A percentile compares a stretch with the other conserved stretches of the same genome.
These are phyloP conservation scores for Eryngium alpinum DNA, from an alignment of 140 eudicot species.

Conservation along the genomic window DNA sequence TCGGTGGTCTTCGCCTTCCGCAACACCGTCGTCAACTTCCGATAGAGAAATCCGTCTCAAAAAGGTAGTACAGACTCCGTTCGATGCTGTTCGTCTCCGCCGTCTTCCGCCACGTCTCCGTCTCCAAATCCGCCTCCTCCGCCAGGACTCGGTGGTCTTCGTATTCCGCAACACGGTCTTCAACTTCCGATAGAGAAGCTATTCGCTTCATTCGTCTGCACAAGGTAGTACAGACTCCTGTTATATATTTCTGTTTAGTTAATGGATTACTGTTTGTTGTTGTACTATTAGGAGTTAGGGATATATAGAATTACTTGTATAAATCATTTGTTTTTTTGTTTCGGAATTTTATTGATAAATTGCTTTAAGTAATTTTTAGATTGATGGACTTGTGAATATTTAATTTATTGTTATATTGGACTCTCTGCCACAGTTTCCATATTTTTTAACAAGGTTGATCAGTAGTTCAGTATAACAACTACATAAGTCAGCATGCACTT, in stretches of 20 bases:
- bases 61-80: conserved; percentile 31
- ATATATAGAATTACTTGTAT: too few relatives aligned
- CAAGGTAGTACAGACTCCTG: conserved; percentile 28
- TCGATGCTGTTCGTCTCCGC: conserved; percentile 45
- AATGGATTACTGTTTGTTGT: too few relatives aligned
- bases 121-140: conserved; percentile 14
- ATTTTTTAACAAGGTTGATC: too few relatives aligned
- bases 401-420: too few relatives aligned
- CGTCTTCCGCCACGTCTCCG: conserved; percentile 21
- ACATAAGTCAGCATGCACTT: too few relatives aligned
- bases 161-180: conserved; percentile 24
- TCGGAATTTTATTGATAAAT: too few relatives aligned
- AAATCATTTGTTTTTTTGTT: too few relatives aligned
- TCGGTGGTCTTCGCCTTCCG: conserved; percentile 33
- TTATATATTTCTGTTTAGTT: background rate
- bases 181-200: conserved; percentile 69
- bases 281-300: too few relatives aligned
- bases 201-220: conserved; percentile 65
- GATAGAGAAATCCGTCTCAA: conserved; percentile 69
- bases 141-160: conserved; percentile 36
- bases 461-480: too few relatives aligned
- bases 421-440: too few relatives aligned
- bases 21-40: conserved; percentile 43
- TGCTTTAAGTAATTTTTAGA: background rate
- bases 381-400: background rate